These are phyloP conservation scores for Oryza coarctata DNA, from an alignment of 176 grass and related monocot species.

Conservation along the genomic window DNA sequence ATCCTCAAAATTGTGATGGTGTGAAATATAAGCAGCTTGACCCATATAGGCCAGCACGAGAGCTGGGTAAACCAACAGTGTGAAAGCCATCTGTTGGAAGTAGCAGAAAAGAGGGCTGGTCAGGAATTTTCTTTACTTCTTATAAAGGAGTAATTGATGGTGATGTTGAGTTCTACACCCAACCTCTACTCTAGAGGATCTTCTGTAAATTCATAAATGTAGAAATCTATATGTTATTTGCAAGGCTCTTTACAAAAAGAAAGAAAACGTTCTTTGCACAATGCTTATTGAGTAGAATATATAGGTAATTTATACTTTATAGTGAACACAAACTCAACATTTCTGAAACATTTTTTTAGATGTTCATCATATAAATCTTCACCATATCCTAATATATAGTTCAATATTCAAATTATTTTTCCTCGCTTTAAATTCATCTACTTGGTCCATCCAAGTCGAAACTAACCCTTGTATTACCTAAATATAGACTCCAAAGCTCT, in stretches of 20 bases:
- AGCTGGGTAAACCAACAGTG: conserved; percentile 73
- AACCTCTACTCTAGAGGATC: neutral
- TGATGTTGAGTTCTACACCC: neutral
- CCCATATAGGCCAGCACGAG: conserved; percentile 95
- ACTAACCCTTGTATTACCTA: neutral
- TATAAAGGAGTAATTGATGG: neutral
- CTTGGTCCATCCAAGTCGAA: neutral
- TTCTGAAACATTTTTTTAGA: neutral
- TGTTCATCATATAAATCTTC: too few relatives aligned
- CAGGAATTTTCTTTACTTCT: conserved; percentile 1
- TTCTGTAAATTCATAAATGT: neutral
- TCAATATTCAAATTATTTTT: neutral
- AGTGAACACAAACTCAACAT: neutral
- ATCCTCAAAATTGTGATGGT: conserved; percentile 69
- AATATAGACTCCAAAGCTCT: neutral
- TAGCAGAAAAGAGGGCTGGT: neutral
- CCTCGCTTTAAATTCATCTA: neutral
- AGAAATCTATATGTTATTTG: neutral
- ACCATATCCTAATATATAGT: neutral
- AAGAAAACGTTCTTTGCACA: neutral
- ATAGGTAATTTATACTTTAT: neutral
- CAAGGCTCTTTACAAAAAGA: neutral
- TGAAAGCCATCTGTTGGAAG: conserved; percentile 82
- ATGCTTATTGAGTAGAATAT: too few relatives aligned
- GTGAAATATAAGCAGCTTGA: conserved; percentile 94